Percentiles rank a stretch among this genome's conserved stretches.
These are phyloP conservation scores for Botrytis galanthina DNA, from an alignment of 2,329 filamentous ascomycete genomes.

Conservation along the genomic window DNA sequence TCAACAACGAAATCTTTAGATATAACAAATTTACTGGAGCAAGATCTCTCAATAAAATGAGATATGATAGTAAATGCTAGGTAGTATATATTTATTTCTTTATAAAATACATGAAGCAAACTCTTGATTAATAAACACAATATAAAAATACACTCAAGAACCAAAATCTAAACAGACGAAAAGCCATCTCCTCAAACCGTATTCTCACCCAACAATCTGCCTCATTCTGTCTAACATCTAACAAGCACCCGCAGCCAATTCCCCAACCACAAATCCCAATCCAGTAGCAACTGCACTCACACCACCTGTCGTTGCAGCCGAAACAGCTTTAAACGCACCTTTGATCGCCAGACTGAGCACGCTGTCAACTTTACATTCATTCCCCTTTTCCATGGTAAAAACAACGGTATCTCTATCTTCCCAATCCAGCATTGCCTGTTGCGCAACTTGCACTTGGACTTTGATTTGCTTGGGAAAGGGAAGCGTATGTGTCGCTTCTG, in stretches of 20 bases:
- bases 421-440: neutral
- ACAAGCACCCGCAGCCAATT: neutral
- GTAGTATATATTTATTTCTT: neutral
- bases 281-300: neutral
- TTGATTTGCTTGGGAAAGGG: neutral
- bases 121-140: neutral
- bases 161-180: neutral
- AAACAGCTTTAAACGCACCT: neutral
- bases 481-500: neutral
- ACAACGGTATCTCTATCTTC: neutral
- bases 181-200: neutral
- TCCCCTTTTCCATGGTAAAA: neutral
- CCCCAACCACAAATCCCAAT: neutral
- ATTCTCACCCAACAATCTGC: neutral
- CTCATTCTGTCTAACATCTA: neutral
- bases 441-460: neutral
- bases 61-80: neutral
- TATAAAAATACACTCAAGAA: neutral
- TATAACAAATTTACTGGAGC: neutral
- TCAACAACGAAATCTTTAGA: neutral
- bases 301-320: neutral
- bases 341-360: neutral
- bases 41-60: neutral
- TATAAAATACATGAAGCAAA: neutral
- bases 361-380: neutral